phyloP scores from a whole-genome alignment of 1,284 basidiomycete species.

The Earliella scabrosa region DNA sequence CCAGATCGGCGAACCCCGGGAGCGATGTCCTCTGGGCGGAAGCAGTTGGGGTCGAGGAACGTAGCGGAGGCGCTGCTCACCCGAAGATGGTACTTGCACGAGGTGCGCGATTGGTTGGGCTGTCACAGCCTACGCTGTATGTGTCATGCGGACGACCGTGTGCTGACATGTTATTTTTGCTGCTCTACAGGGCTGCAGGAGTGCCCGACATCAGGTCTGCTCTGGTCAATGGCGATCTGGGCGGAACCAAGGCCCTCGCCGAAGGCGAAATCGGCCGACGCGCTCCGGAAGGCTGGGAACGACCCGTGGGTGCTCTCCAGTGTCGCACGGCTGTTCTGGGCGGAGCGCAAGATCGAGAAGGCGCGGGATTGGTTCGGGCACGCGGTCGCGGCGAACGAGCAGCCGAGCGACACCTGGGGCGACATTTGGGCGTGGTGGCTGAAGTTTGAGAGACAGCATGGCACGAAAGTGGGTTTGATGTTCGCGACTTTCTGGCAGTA shows the following conservation, averaged over 20 bases:
- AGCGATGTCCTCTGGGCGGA: constrained; percentile 91
- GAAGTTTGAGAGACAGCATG: constrained; percentile 92
- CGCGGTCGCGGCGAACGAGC: constrained; percentile 72
- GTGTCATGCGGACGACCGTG: no score
- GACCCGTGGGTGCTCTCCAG: constrained; percentile 87
- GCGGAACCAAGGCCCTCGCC: constrained; percentile 86
- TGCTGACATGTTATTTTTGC: not conserved
- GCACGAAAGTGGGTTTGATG: constrained; percentile 63
- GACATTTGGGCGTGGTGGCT: constrained; percentile 98
- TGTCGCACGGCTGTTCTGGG: constrained; percentile 93
- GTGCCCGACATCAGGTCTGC: constrained; percentile 84
- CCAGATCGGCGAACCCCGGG: constrained; percentile 82
- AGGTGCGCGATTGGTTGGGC: constrained; percentile 54
- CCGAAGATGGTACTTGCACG: constrained; percentile 86
- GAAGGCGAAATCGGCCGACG: constrained; percentile 90
- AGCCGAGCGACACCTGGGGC: constrained; percentile 92
- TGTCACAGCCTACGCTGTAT: no score
- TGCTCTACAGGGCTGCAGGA: constrained; percentile 75
- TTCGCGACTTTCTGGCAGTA: not conserved
- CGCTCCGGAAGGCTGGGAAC: constrained; percentile 89
- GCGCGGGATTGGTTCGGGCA: constrained; percentile 93
- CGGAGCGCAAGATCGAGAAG: constrained; percentile 92
- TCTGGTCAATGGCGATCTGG: constrained; percentile 94
- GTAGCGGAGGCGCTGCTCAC: constrained; percentile 76
- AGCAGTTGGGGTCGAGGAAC: constrained; percentile 88